Base-by-base conservation (phyloP, 768 basidiomycete genomes). In the Trametes elegans region DNA sequence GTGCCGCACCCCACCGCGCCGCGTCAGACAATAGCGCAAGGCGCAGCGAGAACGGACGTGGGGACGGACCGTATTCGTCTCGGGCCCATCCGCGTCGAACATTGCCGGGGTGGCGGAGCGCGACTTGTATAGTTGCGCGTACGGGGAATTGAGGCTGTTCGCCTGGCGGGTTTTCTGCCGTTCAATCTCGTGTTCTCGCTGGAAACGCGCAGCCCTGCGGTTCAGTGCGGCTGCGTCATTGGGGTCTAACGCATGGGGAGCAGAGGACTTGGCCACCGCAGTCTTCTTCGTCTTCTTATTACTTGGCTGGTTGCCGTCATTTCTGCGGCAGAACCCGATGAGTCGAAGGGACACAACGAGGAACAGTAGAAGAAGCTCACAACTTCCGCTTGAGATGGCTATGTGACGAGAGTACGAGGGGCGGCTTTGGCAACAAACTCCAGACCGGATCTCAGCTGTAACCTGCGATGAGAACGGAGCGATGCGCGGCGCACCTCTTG, bases 131-230 rank as follows among this genome's bases (percentile, higher is more conserved):
- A 47, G 48, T 57, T 58, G 49, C 9, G 31, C 43, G 56, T 57
- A 53, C 51, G 51, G 46, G 57, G 60, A 57, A 64, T 58, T 66
- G 24, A 44, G 55, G 32, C 38, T 50, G 59, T 31, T 49, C 31
- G 36, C 36, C 24, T 41, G 48, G 64, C 73, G 66, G 64, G 69
- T 69, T 69, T 82, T 82, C 71, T 87, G 88, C 63, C 82, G 80
- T 69, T 94, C 93, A 52, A 93, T 74, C 56, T 92, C 88, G 65
- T 92, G 90, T 72, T 95, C 93, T 55, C 91, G 82, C 65, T 90
- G 87, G 66, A 99, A 98, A 51, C 97, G 85, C 66, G 87, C 82
- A 28, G 93, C 94, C 61, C 96, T 79, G 61, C 84, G 81, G 64
- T 82, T 81, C 41, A 91, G 76, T 23, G 87, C 82, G 51, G 79